Evolutionary conservation across 345 rosid genomes (phyloP).

Genomic region (Dovyalis caffra): DNA sequence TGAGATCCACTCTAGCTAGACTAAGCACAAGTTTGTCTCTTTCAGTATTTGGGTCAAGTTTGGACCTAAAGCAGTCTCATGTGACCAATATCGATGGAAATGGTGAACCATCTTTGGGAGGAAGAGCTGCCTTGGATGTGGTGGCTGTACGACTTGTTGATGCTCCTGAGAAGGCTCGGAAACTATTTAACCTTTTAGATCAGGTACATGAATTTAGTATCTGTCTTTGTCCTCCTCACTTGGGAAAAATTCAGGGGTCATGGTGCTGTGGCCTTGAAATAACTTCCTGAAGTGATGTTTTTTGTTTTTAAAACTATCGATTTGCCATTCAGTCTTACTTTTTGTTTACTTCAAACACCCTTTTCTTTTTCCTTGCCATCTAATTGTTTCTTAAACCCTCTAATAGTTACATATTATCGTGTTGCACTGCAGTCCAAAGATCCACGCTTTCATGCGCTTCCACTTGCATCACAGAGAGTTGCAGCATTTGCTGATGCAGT

Average conservation of each 20-base stretch:
- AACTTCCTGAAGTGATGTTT: background rate
- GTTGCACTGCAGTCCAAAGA: constrained; percentile 76
- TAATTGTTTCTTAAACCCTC: background rate
- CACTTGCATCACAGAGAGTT: constrained; percentile 86
- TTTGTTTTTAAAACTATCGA: background rate
- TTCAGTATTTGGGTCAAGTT: constrained; percentile 63
- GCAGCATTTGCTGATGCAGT: constrained; percentile 80
- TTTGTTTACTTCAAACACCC: background rate
- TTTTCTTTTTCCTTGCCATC: background rate
- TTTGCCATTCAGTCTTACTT: background rate
- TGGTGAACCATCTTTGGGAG: constrained; percentile 54
- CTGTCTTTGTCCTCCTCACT: background rate
- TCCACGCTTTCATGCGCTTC: constrained; percentile 95
- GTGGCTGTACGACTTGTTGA: constrained; percentile 83
- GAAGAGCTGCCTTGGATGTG: constrained; percentile 88
- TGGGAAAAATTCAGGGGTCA: background rate
- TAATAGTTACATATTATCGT: background rate
- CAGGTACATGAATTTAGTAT: constrained; percentile 49
- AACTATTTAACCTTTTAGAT: constrained; percentile 77
- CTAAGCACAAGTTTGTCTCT: constrained; percentile 81
- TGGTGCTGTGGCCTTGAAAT: background rate
- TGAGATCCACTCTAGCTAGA: constrained; percentile 92
- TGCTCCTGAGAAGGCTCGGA: constrained; percentile 81
- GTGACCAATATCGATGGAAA: constrained; percentile 41
- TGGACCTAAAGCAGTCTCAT: constrained; percentile 70